Conservation (phyloP, 1,139 yeast species). For the Diutina mesorugosa region DNA sequence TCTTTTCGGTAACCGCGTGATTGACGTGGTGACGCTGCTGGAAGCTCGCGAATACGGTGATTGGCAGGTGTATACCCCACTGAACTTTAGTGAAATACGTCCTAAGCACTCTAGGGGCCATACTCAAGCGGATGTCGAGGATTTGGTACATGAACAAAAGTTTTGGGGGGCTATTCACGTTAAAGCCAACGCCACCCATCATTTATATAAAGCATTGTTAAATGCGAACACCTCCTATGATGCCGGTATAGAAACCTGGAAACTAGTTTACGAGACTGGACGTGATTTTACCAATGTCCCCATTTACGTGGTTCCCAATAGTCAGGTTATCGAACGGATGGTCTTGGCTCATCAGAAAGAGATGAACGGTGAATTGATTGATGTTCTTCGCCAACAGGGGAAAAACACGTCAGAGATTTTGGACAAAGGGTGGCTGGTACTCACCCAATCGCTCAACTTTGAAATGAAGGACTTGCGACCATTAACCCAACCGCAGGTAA, state of each 20-base stretch:
- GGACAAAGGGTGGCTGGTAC: conserved; percentile 9
- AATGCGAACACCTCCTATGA: conserved; percentile 13
- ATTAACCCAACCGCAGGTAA: conserved; percentile 30
- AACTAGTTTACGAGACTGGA: conserved; percentile 23
- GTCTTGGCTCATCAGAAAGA: conserved; percentile 13
- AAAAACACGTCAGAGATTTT: conserved; percentile 7
- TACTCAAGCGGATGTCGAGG: conserved; percentile 18
- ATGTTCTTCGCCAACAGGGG: conserved; percentile 3
- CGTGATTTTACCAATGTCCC: conserved; percentile 16
- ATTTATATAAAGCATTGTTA: conserved; percentile 20
- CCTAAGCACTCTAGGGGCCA: conserved; percentile 14
- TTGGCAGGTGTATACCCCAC: conserved; percentile 19
- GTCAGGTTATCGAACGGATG: conserved; percentile 13
- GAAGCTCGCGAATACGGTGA: conserved; percentile 19
- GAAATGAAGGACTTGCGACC: conserved; percentile 36
- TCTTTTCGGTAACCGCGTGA: conserved; percentile 22
- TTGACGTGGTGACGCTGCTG: conserved; percentile 10
- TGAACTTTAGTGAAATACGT: conserved; percentile 4
- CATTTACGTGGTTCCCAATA: background rate
- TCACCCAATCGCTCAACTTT: conserved; percentile 26
- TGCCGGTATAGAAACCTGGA: conserved; percentile 2
- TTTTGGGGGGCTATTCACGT: conserved; percentile 45
- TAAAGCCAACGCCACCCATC: conserved; percentile 27
- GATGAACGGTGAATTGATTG: conserved; percentile 12
- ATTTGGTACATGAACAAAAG: conserved; percentile 31